Evolutionary conservation across 768 basidiomycete species (phyloP), one percentile per base, ranked within the genome.

Genomic region (Phylloporus scabripes): DNA sequence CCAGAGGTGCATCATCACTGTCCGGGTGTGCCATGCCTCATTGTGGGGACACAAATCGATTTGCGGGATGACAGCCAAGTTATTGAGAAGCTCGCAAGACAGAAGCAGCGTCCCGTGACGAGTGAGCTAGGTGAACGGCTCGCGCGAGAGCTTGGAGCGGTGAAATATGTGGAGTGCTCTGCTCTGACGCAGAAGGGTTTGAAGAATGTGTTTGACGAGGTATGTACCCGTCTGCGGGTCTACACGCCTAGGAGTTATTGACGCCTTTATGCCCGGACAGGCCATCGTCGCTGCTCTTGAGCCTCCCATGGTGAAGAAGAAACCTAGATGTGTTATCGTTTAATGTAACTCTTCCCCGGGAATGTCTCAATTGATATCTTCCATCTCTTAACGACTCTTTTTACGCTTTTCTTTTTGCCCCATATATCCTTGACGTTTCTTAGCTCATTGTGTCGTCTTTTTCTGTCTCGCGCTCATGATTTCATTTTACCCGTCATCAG

Each of bases 131-230:
- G 95, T 50, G 93, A 97, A 69, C 74, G 90, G 63, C 85, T 99
- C 62, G 94, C 96, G n/a, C 76, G 91, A 70, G 96, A 99, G 62
- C 77, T 99, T 33, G 96, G 96, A 28, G 95, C 95, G 24, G 94
- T 98, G 71, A 99, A 97, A 71, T 99, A 96, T 66, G 94, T 97
- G 44, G 96, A 99, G 72, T 99, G 96, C 72, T 97, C 94, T 48
- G 96, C 96, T 45, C 72, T 99, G 77, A 99, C 95, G 59, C 96
- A 99, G 79, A 92, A 93, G 79, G 96, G 96, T 24, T 72, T 99
- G 70, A 99, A 99, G 87, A 98, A 98, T 70, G 96, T 99, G 54
- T 99, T 99, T 67, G 96, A 99, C 68, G 96, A 99, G 87, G 93
- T 91, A 68, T 66, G 86, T 75, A 8, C 48, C 23, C 2, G 18